Percentiles rank a stretch among this genome's conserved stretches.
These are phyloP conservation scores for Spongiforma sp. DNA, from an alignment of 1,284 basidiomycete genomes.

Conservation along the genomic window DNA sequence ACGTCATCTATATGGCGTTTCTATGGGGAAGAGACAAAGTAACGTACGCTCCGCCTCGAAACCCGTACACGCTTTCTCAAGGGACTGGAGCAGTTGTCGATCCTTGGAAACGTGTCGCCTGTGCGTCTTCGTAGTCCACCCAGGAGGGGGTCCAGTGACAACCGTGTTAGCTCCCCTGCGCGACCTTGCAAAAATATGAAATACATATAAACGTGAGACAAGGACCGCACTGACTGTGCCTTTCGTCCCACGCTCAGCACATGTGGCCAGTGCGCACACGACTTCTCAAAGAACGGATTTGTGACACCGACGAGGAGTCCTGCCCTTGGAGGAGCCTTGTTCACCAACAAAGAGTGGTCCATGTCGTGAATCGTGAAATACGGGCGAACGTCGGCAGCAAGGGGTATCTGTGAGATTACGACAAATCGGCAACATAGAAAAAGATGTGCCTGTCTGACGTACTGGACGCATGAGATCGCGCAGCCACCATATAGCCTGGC, in stretches of 20 bases:
- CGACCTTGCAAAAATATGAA: conserved; percentile 10
- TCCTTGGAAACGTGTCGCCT: conserved; percentile 90
- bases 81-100: conserved; percentile 66
- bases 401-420: conserved; percentile 64
- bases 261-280: conserved; percentile 94
- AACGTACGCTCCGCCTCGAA: conserved; percentile 59
- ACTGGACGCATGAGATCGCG: conserved; percentile 89
- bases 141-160: conserved; percentile 59
- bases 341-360: conserved; percentile 80
- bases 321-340: conserved; percentile 82
- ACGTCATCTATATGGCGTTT: not conserved
- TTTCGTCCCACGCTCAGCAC: conserved; percentile 69
- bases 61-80: conserved; percentile 62
- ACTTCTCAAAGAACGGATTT: conserved; percentile 92
- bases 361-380: conserved; percentile 97
- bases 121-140: conserved; percentile 82
- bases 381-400: conserved; percentile 87
- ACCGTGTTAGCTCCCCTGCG: conserved; percentile 23
- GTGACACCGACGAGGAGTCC: conserved; percentile 92
- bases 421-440: conserved; percentile 1
- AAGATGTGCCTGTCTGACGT: conserved; percentile 28
- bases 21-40: not conserved
- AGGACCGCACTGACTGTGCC: conserved; percentile 43
- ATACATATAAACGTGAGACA: not conserved
- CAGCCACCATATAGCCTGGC: conserved; percentile 90